A percentile compares a stretch with the other conserved stretches of the same genome.
phyloP scores from a whole-genome alignment of 495 filamentous ascomycete species.

The Bathelium albidoporum region DNA sequence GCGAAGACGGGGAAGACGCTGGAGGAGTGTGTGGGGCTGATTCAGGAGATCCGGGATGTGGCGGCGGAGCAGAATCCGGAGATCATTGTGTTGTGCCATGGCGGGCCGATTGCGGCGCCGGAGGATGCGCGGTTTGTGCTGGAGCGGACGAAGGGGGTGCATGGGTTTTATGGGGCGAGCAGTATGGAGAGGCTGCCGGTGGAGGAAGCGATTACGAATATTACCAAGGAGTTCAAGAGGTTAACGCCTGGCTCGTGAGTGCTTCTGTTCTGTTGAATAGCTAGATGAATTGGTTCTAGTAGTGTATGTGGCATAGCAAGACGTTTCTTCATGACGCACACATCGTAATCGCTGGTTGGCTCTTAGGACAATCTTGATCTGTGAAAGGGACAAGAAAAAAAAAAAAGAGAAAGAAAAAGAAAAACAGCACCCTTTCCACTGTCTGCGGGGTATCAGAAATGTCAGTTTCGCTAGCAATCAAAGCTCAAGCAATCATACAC shows the following conservation, averaged over 20 bases:
- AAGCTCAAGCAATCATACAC: neutral
- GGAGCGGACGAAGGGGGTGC: slow-evolving; percentile 45
- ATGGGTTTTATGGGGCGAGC: slow-evolving; percentile 63
- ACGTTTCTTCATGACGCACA: neutral
- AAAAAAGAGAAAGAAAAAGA: no score
- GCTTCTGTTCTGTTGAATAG: neutral
- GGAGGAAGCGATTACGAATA: slow-evolving; percentile 53
- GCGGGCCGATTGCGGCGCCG: slow-evolving; percentile 53
- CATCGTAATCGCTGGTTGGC: no score
- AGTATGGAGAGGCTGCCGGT: slow-evolving; percentile 63
- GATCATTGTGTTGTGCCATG: slow-evolving; percentile 59
- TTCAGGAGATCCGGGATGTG: slow-evolving; percentile 55
- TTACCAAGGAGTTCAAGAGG: slow-evolving; percentile 49
- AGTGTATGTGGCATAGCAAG: neutral
- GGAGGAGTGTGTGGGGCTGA: slow-evolving; percentile 47
- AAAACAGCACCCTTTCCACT: neutral
- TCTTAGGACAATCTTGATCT: no score
- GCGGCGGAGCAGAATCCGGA: slow-evolving; percentile 43
- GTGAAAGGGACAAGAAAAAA: no score
- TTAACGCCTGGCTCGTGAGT: neutral
- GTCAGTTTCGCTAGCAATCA: neutral
- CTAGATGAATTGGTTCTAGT: neutral
- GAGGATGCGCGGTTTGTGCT: slow-evolving; percentile 55
- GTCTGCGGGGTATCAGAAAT: neutral
- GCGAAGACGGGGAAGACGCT: slow-evolving; percentile 48